Evolutionary conservation across 345 rosid genomes (phyloP).

Genomic region (Murraya koenigii): DNA sequence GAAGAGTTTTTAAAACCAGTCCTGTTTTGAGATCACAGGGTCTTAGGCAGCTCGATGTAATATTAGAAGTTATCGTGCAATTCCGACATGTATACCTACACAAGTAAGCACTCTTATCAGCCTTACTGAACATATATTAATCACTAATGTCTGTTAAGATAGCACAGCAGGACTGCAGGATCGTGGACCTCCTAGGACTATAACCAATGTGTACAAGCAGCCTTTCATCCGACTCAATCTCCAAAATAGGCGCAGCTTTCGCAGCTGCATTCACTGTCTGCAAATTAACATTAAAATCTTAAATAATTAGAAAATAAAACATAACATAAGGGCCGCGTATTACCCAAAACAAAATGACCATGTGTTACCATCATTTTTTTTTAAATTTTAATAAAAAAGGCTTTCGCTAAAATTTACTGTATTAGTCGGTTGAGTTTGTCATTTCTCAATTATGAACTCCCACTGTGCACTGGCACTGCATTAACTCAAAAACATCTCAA

Average conservation of each 20-base stretch:
- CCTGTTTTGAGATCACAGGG: slow-evolving; percentile 95
- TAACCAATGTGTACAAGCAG: slow-evolving; percentile 78
- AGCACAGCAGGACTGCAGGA: neutral
- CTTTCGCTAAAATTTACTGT: neutral
- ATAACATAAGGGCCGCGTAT: too few species aligned
- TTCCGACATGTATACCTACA: slow-evolving; percentile 84
- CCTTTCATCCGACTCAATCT: slow-evolving; percentile 50
- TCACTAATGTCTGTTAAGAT: neutral
- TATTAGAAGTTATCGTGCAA: slow-evolving; percentile 55
- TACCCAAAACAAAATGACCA: neutral
- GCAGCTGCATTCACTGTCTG: slow-evolving; percentile 76
- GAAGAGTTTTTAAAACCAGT: slow-evolving; percentile 67
- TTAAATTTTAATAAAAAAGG: too few species aligned
- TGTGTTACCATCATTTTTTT: neutral
- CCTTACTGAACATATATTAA: neutral
- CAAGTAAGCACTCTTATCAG: slow-evolving; percentile 15
- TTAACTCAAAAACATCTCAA: too few species aligned
- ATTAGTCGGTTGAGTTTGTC: neutral
- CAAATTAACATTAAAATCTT: neutral
- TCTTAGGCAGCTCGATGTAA: slow-evolving; percentile 63
- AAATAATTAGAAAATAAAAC: too few species aligned
- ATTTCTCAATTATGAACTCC: neutral
- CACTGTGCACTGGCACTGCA: too few species aligned
- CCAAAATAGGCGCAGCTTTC: slow-evolving; percentile 55
- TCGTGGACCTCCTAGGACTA: slow-evolving; percentile 79